phyloP scores from a whole-genome alignment of 1,139 yeast species.

The Yamadazyma triangularis region DNA sequence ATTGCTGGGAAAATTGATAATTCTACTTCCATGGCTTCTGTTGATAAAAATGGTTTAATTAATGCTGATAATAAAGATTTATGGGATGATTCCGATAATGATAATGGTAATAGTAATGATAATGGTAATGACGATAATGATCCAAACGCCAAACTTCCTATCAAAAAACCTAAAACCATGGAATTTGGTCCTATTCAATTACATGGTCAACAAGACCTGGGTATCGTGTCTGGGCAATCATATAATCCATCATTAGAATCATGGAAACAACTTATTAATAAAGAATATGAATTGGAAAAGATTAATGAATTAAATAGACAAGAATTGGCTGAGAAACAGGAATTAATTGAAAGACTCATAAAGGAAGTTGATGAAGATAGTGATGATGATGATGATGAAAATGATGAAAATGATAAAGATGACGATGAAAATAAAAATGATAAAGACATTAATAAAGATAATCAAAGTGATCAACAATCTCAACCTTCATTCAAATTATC shows the following conservation, averaged over 20 bases:
- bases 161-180: slow-evolving; percentile 9
- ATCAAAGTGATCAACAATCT: too few relatives aligned
- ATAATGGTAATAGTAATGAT: slow-evolving; percentile 11
- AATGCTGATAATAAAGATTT: slow-evolving; percentile 54
- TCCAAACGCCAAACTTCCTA: too few relatives aligned
- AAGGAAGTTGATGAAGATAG: slow-evolving; percentile 49
- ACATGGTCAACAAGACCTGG: slow-evolving; percentile 8
- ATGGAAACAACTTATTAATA: slow-evolving; percentile 70
- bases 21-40: slow-evolving; percentile 47
- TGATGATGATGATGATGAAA: slow-evolving; percentile 45
- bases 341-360: slow-evolving; percentile 61
- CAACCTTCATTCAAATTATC: slow-evolving; percentile 59
- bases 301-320: slow-evolving; percentile 62
- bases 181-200: slow-evolving; percentile 19
- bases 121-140: too few relatives aligned
- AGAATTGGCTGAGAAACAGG: slow-evolving; percentile 56
- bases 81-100: slow-evolving; percentile 52
- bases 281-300: slow-evolving; percentile 65
- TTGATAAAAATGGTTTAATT: slow-evolving; percentile 61
- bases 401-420: slow-evolving; percentile 23
- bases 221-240: slow-evolving; percentile 77
- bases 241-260: slow-evolving; percentile 85
- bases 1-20: slow-evolving; percentile 79
- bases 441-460: too few relatives aligned
- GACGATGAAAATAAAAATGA: slow-evolving; percentile 43